Conservation (phyloP, 106 monocot genomes). For the Amphibolis antarctica region DNA sequence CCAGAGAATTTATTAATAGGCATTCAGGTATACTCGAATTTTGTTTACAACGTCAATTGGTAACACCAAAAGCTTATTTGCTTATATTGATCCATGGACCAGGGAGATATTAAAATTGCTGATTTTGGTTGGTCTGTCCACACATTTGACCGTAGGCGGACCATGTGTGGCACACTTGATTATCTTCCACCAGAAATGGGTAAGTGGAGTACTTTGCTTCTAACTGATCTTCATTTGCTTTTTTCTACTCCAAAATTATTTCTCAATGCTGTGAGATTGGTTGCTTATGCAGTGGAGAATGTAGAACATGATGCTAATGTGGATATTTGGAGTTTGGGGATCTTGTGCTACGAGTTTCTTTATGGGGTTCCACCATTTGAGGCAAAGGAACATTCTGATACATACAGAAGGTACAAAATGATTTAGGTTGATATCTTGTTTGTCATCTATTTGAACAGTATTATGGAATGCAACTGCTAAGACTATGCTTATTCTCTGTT, state of each 20-base stretch:
- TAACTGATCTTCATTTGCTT: not conserved
- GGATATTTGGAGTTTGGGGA: constrained; percentile 97
- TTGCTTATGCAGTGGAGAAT: constrained; percentile 54
- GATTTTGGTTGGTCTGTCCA: constrained; percentile 99
- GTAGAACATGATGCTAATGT: constrained; percentile 91
- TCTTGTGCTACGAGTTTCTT: constrained; percentile 91
- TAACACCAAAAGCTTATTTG: not conserved
- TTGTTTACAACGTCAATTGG: not conserved
- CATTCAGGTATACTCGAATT: constrained; percentile 38
- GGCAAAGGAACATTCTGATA: constrained; percentile 94
- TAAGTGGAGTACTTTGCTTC: constrained; percentile 12
- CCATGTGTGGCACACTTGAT: constrained; percentile 98
- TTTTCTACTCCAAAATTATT: not conserved
- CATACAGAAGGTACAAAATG: constrained; percentile 62
- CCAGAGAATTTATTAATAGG: constrained; percentile 95
- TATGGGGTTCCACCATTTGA: constrained; percentile 96
- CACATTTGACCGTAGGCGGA: constrained; percentile 75
- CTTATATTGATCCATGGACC: not conserved
- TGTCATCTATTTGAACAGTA: no score
- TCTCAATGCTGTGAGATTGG: not conserved
- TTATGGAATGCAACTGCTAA: no score
- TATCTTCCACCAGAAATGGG: constrained; percentile 99
- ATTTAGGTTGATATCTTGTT: no score
- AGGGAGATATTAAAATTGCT: constrained; percentile 97
- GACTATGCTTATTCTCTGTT: no score